Conservation (phyloP, 768 basidiomycete genomes). For the Pleurotus pulmonarius region DNA sequence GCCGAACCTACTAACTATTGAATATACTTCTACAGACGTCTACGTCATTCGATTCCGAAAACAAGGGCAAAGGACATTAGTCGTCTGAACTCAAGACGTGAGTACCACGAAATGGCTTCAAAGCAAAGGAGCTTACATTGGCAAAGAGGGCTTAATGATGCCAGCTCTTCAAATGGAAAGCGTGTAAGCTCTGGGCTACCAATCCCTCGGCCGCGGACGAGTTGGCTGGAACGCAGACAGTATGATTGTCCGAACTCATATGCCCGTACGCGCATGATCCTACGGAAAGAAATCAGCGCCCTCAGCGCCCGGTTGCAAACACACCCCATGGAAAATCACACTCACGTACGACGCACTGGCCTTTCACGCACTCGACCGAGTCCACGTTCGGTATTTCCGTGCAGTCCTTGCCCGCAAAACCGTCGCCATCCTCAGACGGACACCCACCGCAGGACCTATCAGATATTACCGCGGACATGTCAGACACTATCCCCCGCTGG, state of each 20-base stretch:
- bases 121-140: too few species aligned
- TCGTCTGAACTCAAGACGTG: too few species aligned
- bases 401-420: constrained; percentile 38
- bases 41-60: too few species aligned
- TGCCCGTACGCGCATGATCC: background rate
- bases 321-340: background rate
- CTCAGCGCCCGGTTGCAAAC: background rate
- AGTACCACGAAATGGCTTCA: too few species aligned
- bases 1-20: too few species aligned
- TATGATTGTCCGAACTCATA: background rate
- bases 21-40: too few species aligned
- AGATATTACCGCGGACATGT: background rate
- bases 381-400: constrained; percentile 39
- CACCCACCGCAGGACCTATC: constrained; percentile 28
- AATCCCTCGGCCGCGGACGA: too few species aligned
- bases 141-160: too few species aligned
- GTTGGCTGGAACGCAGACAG: background rate
- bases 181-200: too few species aligned
- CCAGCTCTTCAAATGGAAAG: too few species aligned
- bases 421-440: constrained; percentile 13
- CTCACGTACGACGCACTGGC: constrained; percentile 35
- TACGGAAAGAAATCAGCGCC: background rate
- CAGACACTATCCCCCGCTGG: background rate
- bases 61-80: too few species aligned
- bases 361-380: constrained; percentile 28